Conservation (phyloP, 805 yeast genomes). For the Cyberlindnera veronae region DNA sequence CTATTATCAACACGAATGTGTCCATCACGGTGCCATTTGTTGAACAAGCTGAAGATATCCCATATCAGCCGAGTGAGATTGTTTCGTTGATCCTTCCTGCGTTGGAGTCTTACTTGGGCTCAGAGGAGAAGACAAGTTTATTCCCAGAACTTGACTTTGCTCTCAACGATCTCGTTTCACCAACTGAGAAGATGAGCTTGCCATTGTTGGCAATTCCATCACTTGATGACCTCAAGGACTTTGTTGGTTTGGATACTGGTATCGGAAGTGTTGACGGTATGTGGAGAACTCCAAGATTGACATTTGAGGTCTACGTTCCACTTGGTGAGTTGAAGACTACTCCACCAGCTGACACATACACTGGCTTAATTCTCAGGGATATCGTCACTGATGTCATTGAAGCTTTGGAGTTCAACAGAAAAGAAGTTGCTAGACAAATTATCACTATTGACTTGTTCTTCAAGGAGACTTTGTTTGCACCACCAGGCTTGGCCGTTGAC, state of each 20-base stretch:
- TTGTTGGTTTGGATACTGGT: conserved; percentile 33
- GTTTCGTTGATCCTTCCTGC: conserved; percentile 53
- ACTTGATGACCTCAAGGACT: conserved; percentile 31
- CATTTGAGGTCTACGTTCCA: conserved; percentile 57
- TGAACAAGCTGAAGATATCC: conserved; percentile 29
- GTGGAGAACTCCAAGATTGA: conserved; percentile 62
- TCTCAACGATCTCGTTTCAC: conserved; percentile 15
- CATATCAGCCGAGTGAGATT: conserved; percentile 49
- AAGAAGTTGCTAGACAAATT: conserved; percentile 81
- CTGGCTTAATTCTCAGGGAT: conserved; percentile 69
- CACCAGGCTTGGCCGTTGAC: conserved; percentile 76
- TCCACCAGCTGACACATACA: conserved; percentile 48
- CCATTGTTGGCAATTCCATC: conserved; percentile 34
- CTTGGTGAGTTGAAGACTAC: conserved; percentile 61
- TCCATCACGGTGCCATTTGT: conserved; percentile 27
- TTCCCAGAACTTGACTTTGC: conserved; percentile 35
- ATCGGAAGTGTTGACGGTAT: conserved; percentile 56
- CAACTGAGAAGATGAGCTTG: conserved; percentile 19
- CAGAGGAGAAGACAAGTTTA: conserved; percentile 6
- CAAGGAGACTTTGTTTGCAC: conserved; percentile 58
- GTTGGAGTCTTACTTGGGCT: conserved; percentile 27
- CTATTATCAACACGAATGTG: conserved; percentile 21
- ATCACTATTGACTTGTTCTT: conserved; percentile 71
- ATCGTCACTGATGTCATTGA: conserved; percentile 69
- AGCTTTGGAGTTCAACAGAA: conserved; percentile 83